Evolutionary conservation across 2,329 filamentous ascomycete species (phyloP), one percentile per base, ranked within the genome.

Genomic region (Arthrinium puccinioides): DNA sequence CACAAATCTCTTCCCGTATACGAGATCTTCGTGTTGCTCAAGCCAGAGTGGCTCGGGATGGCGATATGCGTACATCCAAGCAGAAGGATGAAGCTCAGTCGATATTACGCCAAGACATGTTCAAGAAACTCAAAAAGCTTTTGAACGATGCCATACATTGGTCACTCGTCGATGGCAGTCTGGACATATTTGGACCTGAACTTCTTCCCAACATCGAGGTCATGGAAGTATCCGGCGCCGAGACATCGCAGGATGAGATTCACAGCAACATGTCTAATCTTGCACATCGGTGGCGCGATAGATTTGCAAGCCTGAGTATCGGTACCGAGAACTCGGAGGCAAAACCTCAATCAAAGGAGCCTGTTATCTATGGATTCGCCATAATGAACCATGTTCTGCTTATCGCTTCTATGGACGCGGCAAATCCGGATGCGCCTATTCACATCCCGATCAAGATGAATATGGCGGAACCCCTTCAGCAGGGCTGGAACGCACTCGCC

Each of bases 401-500:
- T 16, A 54, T 59, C 27, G 52, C 53, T 36, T 55, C 52, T n/a
- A 18, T 52, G 29, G 53, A 59, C 37, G 49, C 49, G n/a, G 24
- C 46, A 2, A 43, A 53, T 20, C 45, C 46, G n/a, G 23, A 37
- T 1, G 51, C 55, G 8, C 32, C 37, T 13, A 47, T 46, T 14
- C 49, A 54, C 20, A 49, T 54, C 11, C 47, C 52, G 7, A 51
- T 50, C 32, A 49, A 49, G 30, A 43, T 56, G 11, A 52, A 55
- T 34, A 49, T 59, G 45, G 51, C 47, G 15, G 52, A 56, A 38
- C 38, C 37, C 20, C 54, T 48, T 27, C 54, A 57, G 37, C 46
- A 54, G 14, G 52, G 56, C 32, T 59, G 55, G 55, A 57, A 57
- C 20, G 52, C 55, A 10, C 37, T 57, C 30, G 53, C 52, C 14